Conservation (phyloP, 208 protist genomes). For the Paratrypanosoma confusum region DNA sequence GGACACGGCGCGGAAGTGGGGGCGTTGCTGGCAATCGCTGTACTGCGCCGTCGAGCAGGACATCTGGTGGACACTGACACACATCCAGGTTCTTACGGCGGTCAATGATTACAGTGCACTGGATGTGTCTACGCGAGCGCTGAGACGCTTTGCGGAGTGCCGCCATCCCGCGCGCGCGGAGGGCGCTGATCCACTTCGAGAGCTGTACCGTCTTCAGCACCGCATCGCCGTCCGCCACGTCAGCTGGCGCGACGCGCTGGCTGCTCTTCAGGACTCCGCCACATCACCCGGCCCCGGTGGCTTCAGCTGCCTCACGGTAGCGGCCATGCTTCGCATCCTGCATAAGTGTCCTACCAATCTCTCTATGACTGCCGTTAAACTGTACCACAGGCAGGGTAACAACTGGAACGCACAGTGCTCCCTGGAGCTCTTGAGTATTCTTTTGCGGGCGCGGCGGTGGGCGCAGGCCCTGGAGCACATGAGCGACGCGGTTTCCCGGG, state of each 20-base stretch:
- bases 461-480: conserved; percentile 31
- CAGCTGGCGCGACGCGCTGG: conserved; percentile 39
- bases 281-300: conserved; percentile 22
- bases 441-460: conserved; percentile 56
- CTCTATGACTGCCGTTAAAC: conserved; percentile 48
- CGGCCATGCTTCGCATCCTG: conserved; percentile 30
- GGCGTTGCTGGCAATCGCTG: conserved; percentile 21
- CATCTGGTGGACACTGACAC: conserved; percentile 14
- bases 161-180: too few species aligned
- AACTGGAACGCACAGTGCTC: conserved; percentile 30
- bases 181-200: too few species aligned
- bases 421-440: conserved; percentile 31
- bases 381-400: conserved; percentile 21
- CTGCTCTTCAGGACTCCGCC: conserved; percentile 5
- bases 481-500: conserved; percentile 27
- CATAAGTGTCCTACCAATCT: conserved; percentile 40
- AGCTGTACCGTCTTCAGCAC: conserved; percentile 29
- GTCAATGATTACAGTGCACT: conserved; percentile 26
- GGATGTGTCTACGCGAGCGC: conserved; percentile 11
- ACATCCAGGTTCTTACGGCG: conserved; percentile 31
- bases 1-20: conserved; percentile 43
- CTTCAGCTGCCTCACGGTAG: too few species aligned
- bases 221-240: conserved; percentile 27
- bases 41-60: conserved; percentile 18
- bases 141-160: too few species aligned